These are phyloP conservation scores for Lepidium sativum DNA, from an alignment of 345 rosid genomes.

Conservation along the genomic window DNA sequence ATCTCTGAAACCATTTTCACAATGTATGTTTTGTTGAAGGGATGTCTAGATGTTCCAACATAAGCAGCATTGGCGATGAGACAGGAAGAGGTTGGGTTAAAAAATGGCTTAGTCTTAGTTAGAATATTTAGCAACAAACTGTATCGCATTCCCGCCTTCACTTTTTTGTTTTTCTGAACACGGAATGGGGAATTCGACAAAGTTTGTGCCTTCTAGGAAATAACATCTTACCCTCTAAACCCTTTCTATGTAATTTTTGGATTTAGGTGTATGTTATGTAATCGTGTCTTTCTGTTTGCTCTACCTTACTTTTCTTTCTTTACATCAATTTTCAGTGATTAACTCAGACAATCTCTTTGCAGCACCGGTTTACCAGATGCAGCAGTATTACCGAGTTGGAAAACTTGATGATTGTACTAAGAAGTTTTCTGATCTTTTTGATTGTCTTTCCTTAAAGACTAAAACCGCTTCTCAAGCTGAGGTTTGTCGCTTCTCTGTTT, in stretches of 20 bases:
- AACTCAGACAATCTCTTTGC: constrained; percentile 25
- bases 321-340: neutral
- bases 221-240: neutral
- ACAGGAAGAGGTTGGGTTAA: neutral
- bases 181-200: neutral
- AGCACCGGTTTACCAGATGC: constrained; percentile 87
- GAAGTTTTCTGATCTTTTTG: constrained; percentile 56
- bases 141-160: neutral
- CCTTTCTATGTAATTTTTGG: neutral
- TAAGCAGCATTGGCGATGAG: constrained; percentile 22
- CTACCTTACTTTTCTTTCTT: neutral
- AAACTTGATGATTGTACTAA: constrained; percentile 51
- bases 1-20: constrained; percentile 15
- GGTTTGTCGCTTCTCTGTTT: constrained; percentile 32
- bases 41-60: constrained; percentile 28
- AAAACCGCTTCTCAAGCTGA: constrained; percentile 46
- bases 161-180: neutral
- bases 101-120: neutral
- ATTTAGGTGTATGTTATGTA: neutral
- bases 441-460: constrained; percentile 65
- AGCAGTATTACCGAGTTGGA: constrained; percentile 72
- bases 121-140: neutral
- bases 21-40: constrained; percentile 25
- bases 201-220: neutral
- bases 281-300: neutral